A percentile compares a stretch with the other conserved stretches of the same genome.
phyloP scores from a whole-genome alignment of 73 alveolate genomes.

The Tetrahymena thermophila region DNA sequence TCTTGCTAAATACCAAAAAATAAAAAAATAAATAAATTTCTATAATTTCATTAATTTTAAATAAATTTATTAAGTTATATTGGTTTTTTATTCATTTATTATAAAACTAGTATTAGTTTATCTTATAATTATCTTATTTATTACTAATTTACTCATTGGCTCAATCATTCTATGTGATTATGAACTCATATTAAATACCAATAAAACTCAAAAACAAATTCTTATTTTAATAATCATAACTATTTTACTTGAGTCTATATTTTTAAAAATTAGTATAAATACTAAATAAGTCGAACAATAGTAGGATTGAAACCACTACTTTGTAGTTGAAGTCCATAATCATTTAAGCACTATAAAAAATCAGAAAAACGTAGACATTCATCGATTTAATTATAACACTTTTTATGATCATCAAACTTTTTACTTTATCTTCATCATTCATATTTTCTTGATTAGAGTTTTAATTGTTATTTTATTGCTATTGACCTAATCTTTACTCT shows the following conservation, averaged over 20 bases:
- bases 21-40: background rate
- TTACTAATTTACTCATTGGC: too few species aligned
- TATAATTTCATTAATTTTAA: background rate
- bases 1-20: background rate
- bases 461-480: background rate
- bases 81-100: background rate
- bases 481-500: background rate
- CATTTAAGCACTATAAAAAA: background rate
- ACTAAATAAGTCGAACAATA: background rate
- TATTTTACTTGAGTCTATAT: background rate
- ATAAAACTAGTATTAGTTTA: too few species aligned
- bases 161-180: too few species aligned
- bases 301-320: background rate
- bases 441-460: background rate
- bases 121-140: too few species aligned
- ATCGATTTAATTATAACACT: background rate
- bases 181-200: too few species aligned
- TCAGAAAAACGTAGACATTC: background rate
- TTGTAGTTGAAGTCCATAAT: background rate
- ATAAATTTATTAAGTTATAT: too few species aligned
- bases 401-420: background rate
- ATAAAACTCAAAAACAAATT: too few species aligned
- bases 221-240: background rate
- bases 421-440: background rate
- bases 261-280: background rate